phyloP scores from a whole-genome alignment of 176 grass and related monocot genomes.

The Aegilops bicornis region DNA sequence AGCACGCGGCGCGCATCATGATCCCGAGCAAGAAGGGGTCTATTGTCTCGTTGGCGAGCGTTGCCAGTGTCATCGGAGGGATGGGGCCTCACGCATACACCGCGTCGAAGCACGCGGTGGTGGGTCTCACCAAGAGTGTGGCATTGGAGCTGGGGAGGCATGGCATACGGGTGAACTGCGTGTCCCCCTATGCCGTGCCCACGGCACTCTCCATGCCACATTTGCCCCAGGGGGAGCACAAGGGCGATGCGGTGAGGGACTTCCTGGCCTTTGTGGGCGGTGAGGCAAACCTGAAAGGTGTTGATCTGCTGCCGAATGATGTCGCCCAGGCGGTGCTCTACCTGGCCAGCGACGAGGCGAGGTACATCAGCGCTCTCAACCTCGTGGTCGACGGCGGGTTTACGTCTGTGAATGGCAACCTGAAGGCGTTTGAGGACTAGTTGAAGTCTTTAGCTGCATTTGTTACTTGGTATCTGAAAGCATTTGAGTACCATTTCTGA shows the following conservation, averaged over 20 bases:
- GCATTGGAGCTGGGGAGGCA: conserved; percentile 69
- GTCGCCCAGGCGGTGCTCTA: conserved; percentile 70
- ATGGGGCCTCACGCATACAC: conserved; percentile 74
- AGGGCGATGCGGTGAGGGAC: conserved; percentile 19
- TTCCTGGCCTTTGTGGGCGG: conserved; percentile 51
- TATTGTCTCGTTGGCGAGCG: conserved; percentile 68
- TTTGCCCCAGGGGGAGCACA: conserved; percentile 34
- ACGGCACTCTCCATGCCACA: conserved; percentile 57
- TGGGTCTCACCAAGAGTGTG: conserved; percentile 75
- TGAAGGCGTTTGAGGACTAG: conserved; percentile 49
- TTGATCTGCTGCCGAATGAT: conserved; percentile 45
- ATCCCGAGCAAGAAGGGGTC: conserved; percentile 58
- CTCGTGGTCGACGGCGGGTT: conserved; percentile 61
- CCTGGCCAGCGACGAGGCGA: conserved; percentile 72
- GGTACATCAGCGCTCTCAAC: conserved; percentile 69
- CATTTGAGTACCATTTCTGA: not conserved
- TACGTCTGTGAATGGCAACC: conserved; percentile 33
- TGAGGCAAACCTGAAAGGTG: conserved; percentile 74
- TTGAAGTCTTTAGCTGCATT: not conserved
- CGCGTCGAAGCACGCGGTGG: conserved; percentile 68
- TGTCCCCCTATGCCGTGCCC: conserved; percentile 69
- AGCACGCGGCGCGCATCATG: conserved; percentile 81
- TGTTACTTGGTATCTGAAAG: not conserved
- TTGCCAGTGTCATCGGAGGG: conserved; percentile 53
- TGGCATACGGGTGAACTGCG: conserved; percentile 83